phyloP scores from a whole-genome alignment of 208 protist genomes.

The Leishmania tarentolae region DNA sequence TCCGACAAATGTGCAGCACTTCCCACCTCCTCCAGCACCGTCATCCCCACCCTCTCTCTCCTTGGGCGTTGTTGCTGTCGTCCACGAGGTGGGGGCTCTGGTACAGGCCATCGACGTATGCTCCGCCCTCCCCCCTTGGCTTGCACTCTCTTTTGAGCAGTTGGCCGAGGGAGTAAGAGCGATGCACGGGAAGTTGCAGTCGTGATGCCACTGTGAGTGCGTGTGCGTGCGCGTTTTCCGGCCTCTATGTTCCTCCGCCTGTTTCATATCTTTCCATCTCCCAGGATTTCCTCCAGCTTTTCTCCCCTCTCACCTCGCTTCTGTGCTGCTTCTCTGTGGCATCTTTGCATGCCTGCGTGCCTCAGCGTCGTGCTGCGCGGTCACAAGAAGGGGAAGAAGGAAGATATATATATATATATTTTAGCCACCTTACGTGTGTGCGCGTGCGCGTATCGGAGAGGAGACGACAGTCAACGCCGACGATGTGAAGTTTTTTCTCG shows the following conservation, averaged over 20 bases:
- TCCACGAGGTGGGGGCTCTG: background rate
- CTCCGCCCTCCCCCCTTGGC: too few relatives aligned
- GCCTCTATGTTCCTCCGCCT: background rate
- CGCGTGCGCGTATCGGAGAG: background rate
- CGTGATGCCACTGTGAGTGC: background rate
- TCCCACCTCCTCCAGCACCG: background rate
- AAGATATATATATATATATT: background rate
- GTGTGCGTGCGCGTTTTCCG: background rate
- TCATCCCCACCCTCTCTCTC: background rate
- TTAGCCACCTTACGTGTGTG: background rate
- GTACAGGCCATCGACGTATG: background rate
- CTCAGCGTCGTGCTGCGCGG: background rate
- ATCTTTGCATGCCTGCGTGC: background rate
- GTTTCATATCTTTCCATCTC: background rate
- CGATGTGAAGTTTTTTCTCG: slow-evolving; percentile 2
- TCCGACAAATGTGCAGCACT: background rate
- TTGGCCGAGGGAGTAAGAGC: background rate
- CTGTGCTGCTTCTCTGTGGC: background rate
- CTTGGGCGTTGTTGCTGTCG: background rate
- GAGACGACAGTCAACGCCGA: background rate
- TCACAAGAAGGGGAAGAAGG: background rate
- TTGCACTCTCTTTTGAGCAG: background rate
- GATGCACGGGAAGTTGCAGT: background rate
- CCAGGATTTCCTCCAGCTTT: background rate
- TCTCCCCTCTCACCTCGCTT: background rate